Conservation (phyloP, 257 asterid species). For the Craterostigma plantagineum region DNA sequence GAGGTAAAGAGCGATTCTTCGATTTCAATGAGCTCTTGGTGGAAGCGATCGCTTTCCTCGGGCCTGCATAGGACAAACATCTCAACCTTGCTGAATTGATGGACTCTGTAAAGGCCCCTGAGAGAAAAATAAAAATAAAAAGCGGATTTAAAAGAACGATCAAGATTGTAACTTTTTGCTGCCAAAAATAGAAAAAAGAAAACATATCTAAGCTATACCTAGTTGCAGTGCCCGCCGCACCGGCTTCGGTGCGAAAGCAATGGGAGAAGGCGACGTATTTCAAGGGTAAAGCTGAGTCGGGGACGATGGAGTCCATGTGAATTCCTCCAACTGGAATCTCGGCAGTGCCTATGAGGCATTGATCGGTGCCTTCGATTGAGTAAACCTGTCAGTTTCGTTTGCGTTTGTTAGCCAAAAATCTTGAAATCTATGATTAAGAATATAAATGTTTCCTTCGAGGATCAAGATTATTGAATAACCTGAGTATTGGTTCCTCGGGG, state of each 20-base stretch:
- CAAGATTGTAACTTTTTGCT: too few relatives aligned
- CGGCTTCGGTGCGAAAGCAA: constrained; percentile 98
- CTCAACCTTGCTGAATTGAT: constrained; percentile 98
- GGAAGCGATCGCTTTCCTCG: constrained; percentile 68
- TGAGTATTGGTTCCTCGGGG: constrained; percentile 97
- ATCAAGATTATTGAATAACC: constrained; percentile 13
- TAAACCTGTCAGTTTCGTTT: constrained; percentile 46
- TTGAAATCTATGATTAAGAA: too few relatives aligned
- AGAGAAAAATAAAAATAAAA: not conserved
- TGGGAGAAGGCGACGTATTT: constrained; percentile 88
- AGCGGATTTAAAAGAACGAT: too few relatives aligned
- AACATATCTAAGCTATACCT: too few relatives aligned
- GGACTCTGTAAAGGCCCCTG: constrained; percentile 97
- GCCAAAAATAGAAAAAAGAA: too few relatives aligned
- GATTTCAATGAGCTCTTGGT: constrained; percentile 53
- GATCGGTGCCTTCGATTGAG: constrained; percentile 84
- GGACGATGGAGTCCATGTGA: constrained; percentile 87
- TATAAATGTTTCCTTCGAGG: not conserved
- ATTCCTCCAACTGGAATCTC: constrained; percentile 97
- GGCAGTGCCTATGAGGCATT: constrained; percentile 94
- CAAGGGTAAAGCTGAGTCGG: constrained; percentile 63
- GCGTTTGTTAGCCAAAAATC: constrained; percentile 12
- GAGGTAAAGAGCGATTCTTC: constrained; percentile 78
- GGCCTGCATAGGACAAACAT: constrained; percentile 87
- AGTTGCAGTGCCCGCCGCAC: constrained; percentile 92